Evolutionary conservation across 108 stramenopile genomes (phyloP), one percentile per base, ranked within the genome.

Genomic region (Skeletonema tropicum): DNA sequence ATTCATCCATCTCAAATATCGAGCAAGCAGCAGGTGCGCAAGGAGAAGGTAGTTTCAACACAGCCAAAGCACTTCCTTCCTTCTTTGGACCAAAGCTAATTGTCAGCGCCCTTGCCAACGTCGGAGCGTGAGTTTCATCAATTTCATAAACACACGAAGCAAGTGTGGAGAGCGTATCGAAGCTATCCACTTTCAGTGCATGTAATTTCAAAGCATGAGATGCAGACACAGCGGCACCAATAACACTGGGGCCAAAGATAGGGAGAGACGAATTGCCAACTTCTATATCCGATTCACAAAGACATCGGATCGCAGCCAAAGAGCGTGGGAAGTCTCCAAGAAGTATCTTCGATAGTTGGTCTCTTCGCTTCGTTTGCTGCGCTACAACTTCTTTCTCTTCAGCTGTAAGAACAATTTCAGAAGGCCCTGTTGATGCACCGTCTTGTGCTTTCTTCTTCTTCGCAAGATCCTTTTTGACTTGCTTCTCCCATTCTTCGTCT

Each of bases 401-500:
- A 10, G 79, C 55, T 10, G 89, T 82, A 32, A 88, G 75, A n/a
- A 72, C n/a, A n/a, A 33, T 64, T 15, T 49, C 36, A 30, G 75
- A 39, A 15, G 52, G 38, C 3, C 39, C 48, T 19, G 61, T 39
- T 36, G 63, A 15, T 6, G 45, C 45, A 35, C 41, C 35, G 30
- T 68, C 74, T 11, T 63, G 60, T 25, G 46, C 63, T 57, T 85
- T 80, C 71, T 88, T 88, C 79, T 92, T 94, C 29, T 66, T 76
- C 39, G 80, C 89, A 12, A 96, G 70, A 62, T 96, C 95, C 60
- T 89, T 91, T 71, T 91, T 94, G 8, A 94, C 81, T 63, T 96
- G 88, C 17, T 79, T 63, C 58, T 96, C 95, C 95, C 95, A 96
- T 74, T 93, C 93, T 59, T 96, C 95, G 9, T 94, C 93, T 58